Percentiles rank a stretch among this genome's conserved stretches.
phyloP scores from a whole-genome alignment of 2,329 filamentous ascomycete species.

The Calonectria crousiana region DNA sequence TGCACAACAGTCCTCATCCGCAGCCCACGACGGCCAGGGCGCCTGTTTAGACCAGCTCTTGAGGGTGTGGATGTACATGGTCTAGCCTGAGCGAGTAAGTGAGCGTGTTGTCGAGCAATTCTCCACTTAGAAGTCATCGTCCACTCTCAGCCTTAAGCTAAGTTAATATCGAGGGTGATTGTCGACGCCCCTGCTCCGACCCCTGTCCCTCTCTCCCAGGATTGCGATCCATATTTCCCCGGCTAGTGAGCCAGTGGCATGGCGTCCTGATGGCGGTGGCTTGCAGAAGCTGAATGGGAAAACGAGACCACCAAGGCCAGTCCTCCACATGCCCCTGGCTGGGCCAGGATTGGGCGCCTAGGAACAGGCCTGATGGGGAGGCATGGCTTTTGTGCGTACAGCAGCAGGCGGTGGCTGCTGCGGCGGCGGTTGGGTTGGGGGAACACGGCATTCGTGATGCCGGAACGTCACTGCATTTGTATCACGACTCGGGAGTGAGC shows the following conservation, averaged over 20 bases:
- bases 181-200: background rate
- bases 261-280: slow-evolving; percentile 37
- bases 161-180: slow-evolving; percentile 32
- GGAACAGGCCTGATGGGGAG: background rate
- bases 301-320: slow-evolving; percentile 17
- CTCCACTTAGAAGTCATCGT: slow-evolving; percentile 19
- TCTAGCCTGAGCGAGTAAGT: background rate
- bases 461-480: background rate
- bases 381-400: slow-evolving; percentile 5
- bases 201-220: background rate
- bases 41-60: slow-evolving; percentile 8
- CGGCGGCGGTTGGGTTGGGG: background rate
- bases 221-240: slow-evolving; percentile 3
- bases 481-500: background rate
- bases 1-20: background rate
- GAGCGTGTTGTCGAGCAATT: background rate
- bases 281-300: slow-evolving; percentile 53
- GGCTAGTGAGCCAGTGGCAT: slow-evolving; percentile 39
- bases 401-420: background rate
- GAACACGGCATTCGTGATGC: background rate
- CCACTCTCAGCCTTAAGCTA: slow-evolving; percentile 43
- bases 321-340: slow-evolving; percentile 9
- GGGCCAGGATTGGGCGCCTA: background rate
- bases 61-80: slow-evolving; percentile 10
- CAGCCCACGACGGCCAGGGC: slow-evolving; percentile 1